Base-by-base conservation (phyloP, 768 basidiomycete species). In the Rhizopogon vinicolor region DNA sequence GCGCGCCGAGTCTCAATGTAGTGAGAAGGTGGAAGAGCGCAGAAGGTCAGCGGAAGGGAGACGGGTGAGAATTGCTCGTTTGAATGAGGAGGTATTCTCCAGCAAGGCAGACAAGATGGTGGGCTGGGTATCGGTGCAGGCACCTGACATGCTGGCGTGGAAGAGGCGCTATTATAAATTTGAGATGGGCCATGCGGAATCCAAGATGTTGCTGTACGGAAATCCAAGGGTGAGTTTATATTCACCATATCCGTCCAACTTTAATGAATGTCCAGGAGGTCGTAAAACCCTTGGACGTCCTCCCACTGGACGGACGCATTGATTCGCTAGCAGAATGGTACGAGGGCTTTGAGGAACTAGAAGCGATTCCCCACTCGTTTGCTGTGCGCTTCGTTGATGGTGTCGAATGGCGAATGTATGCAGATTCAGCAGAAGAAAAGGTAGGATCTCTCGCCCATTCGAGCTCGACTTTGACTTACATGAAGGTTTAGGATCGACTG, bases 91-190 rank as follows among this genome's bases (percentile, higher is more conserved):
- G 4, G 76, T 79, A 39, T 71, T 75, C 41, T 75, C 74, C 37
- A 75, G 72, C 52, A 62, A 62, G 6, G 69, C 66, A 51, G 69
- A 72, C 14, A 70, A 78, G 14, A 60, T 76, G 51, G 72, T 74
- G 10, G 86, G 85, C 0, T 86, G 84, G 83, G 77, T 85, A 3
- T 84, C 84, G 1, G 71, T 86, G 50, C 85, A 86, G 63, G 76
- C 78, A 3, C 71, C 72, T 29, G 79, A 81, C 13, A 74, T 73
- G 3, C 66, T 83, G 52, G 70, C 75, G 1, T 88, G 86, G 86
- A 83, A 82, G 61, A 74, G 86, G 55, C 73, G 85, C n/a, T 87
- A 79, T 61, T 86, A 78, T 68, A 80, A 77, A 65, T 78, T 87
- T 45, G 69, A 69, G 48, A 63, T 76, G 51, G 77, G 74, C 14